Evolutionary conservation across 352 stramenopile species (phyloP).

Genomic region (Aphanomyces astaci): DNA sequence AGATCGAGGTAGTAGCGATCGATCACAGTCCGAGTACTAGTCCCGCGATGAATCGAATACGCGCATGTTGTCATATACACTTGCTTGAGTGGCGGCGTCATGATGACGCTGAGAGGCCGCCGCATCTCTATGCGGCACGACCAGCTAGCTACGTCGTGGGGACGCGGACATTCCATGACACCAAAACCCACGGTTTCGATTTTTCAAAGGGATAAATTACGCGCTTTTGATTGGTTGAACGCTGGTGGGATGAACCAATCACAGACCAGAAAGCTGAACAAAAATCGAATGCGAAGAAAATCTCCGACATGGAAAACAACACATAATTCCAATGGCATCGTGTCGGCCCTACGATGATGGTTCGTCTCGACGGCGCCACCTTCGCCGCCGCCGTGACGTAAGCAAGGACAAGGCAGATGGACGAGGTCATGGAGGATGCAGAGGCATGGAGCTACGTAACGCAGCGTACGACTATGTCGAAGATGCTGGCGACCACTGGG

Average conservation of each 20-base stretch:
- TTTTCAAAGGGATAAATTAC: constrained; percentile 15
- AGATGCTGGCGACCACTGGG: constrained; percentile 3
- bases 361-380: not conserved
- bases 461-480: constrained; percentile 22
- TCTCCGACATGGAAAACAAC: not conserved
- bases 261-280: not conserved
- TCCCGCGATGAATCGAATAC: no score
- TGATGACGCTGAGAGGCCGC: no score
- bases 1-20: no score
- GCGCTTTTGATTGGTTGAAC: constrained; percentile 16
- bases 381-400: not conserved
- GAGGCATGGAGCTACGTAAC: constrained; percentile 4
- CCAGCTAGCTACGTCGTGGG: no score
- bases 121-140: no score
- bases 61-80: no score
- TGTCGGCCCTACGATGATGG: not conserved
- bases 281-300: constrained; percentile 11
- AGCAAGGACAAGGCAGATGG: not conserved
- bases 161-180: no score
- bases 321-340: not conserved
- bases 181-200: not conserved
- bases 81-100: no score
- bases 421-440: not conserved
- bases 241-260: not conserved
- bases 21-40: no score